A percentile compares a stretch with the other conserved stretches of the same genome.
phyloP scores from a whole-genome alignment of 768 basidiomycete species.

The Termitomyces sp. region DNA sequence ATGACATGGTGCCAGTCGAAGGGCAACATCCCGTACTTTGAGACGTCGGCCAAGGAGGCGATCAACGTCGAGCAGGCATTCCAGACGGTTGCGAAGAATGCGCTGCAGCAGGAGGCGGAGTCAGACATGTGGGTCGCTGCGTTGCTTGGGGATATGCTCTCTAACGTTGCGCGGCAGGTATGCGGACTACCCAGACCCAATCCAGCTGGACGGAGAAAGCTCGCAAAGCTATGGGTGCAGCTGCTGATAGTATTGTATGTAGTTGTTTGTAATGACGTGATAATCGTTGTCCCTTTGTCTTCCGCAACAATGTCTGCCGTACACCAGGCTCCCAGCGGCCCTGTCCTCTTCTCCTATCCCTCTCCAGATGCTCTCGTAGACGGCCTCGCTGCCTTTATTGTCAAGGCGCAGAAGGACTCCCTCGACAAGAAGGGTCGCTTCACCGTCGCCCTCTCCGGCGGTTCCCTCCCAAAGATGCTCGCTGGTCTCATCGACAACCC shows the following conservation, averaged over 20 bases:
- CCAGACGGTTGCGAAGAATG: constrained; percentile 99
- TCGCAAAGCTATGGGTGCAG: constrained; percentile 91
- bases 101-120: constrained; percentile 94
- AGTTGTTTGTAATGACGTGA: constrained; percentile 8
- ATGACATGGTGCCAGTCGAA: constrained; percentile 99
- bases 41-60: constrained; percentile 99
- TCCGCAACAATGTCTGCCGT: constrained; percentile 25
- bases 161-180: constrained; percentile 48
- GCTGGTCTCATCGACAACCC: constrained; percentile 58
- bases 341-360: constrained; percentile 71
- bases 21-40: constrained; percentile 99
- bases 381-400: constrained; percentile 74
- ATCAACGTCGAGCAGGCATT: constrained; percentile 99
- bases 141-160: background rate
- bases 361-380: constrained; percentile 47
- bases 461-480: constrained; percentile 83
- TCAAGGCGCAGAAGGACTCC: constrained; percentile 86
- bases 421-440: constrained; percentile 87
- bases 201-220: constrained; percentile 91
- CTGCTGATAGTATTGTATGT: constrained; percentile 46
- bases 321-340: constrained; percentile 56
- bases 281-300: background rate
- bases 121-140: constrained; percentile 31
- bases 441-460: constrained; percentile 91
- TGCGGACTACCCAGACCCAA: constrained; percentile 98